Conservation (phyloP, 2,329 filamentous ascomycete genomes). For the Apiospora hydei region DNA sequence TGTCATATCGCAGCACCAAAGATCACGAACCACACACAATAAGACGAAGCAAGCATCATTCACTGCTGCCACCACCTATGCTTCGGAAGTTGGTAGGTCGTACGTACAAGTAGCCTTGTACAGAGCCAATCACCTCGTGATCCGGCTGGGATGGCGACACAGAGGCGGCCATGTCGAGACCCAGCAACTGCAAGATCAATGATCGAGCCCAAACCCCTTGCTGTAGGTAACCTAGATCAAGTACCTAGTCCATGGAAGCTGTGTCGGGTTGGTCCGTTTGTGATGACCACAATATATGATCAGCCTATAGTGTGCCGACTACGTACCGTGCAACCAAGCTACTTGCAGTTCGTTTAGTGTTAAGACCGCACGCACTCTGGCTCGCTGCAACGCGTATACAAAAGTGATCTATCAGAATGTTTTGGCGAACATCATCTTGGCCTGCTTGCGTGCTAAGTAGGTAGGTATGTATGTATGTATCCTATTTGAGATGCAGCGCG, state of each 20-base stretch:
- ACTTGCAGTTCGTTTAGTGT: background rate
- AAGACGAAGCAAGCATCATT: background rate
- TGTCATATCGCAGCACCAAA: constrained; percentile 1
- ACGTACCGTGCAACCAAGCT: background rate
- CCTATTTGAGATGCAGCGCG: constrained; percentile 11
- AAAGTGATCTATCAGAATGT: constrained; percentile 12
- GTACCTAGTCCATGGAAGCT: constrained; percentile 7
- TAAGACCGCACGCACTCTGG: background rate
- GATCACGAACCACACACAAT: background rate
- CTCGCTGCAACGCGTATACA: background rate
- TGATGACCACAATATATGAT: background rate
- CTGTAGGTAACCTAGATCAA: constrained; percentile 14
- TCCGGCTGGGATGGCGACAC: constrained; percentile 13
- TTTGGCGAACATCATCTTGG: background rate
- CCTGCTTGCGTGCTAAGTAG: background rate
- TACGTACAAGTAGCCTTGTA: background rate
- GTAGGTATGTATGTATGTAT: background rate
- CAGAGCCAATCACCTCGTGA: constrained; percentile 1
- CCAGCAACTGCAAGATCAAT: constrained; percentile 19
- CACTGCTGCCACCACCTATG: background rate
- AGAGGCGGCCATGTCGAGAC: background rate
- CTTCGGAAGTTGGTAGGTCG: background rate
- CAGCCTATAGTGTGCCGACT: constrained; percentile 6
- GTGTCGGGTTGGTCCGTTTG: background rate
- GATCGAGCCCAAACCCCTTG: constrained; percentile 17